Base-by-base conservation (phyloP, 495 filamentous ascomycete species). In the Parmelia sp. region DNA sequence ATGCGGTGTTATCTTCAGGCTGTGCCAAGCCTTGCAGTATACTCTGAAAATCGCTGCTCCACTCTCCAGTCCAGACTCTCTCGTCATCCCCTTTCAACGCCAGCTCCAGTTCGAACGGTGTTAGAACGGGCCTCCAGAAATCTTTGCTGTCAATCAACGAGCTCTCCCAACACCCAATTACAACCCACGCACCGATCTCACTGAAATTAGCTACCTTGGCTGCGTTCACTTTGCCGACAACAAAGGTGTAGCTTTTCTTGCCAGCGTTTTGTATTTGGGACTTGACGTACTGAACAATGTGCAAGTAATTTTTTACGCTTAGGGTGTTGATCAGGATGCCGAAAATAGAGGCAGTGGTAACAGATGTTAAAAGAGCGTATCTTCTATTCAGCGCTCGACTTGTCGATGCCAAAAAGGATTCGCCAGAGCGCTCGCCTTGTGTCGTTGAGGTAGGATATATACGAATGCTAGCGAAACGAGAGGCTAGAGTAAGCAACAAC, bases 141-240 rank as follows among this genome's bases (percentile, higher is more conserved):
- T 90, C 91, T 67, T 88, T 87, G 65, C 89, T 89, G 68, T 90
- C 90, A 17, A 97, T 84, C 55, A 97, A 77, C 63, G 88, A 88
- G 71, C 93, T 96, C 75, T 98, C 94, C 94, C 95, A 97, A 76
- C 94, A 98, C 14, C 95, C 95, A 49, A 98, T 88, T 1, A 97
- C 92, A 0, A 97, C 92, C 94, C 94, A 98, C 19, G 89, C 95
- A 25, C 90, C 92, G 15, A 98, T 83, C 75, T 98, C 94, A 60
- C 86, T 83, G 74, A 98, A 98, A 74, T 98, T 98, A 29, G 94
- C 95, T 8, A 98, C 79, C 74, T 98, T 98, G 62, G 92, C 92
- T 1, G 92, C 89, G 71, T 97, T 97, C 4, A 97, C 79, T 71
- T 97, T 97, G 45, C 94, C 94, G 7, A 98, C 95, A 3, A 98